Evolutionary conservation across 768 basidiomycete genomes (phyloP), one percentile per base, ranked within the genome.

Genomic region (Phanerodontia chrysosporium): DNA sequence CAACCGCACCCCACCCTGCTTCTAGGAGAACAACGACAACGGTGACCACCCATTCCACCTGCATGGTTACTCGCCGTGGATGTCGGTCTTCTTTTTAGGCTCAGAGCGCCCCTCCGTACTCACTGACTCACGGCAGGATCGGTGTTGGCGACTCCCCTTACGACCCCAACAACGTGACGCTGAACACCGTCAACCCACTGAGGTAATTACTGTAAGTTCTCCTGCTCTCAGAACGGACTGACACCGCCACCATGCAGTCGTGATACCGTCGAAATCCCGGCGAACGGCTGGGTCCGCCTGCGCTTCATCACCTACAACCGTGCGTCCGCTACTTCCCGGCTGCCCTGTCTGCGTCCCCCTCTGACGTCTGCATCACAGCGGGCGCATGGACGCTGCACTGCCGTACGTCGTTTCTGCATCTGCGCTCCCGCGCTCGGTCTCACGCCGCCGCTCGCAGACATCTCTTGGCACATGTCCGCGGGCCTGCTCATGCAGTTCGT

Each of bases 341-440:
- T 9, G 21, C 24, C 18, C 24, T 28, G 6, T 28, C 24, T 3
- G 7, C 7, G 6, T 3, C 22, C 21, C 3, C 25, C 24, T 27
- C 21, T 12, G 10, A 16, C 5, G 16, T 24, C 10, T 49, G 16
- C 3, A 3, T 35, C 13, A 2, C 29, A 51, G 49, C 78, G 0
- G 78, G 78, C 27, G 57, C 76, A 39, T 79, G 78, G 78, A 75
- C 76, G 0, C 74, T 79, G 66, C 78, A 79, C 63, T 79, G 78
- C 44, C 78, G 76, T 61, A 67, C 67, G 63, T 39, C 13, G 32
- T 8, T n/a, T 32, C 49, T n/a, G 16, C 29, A 16, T 32, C 13
- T 4, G 27, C 1, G 3, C 18, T 32, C 8, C 21, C 42, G 35
- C 32, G 13, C n/a, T 35, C 6, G 32, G 22, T 9, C 1, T n/a